Percentiles rank a stretch among this genome's conserved stretches.
Conservation (phyloP, 2,329 filamentous ascomycete species). For the Ilyonectria sp. region DNA sequence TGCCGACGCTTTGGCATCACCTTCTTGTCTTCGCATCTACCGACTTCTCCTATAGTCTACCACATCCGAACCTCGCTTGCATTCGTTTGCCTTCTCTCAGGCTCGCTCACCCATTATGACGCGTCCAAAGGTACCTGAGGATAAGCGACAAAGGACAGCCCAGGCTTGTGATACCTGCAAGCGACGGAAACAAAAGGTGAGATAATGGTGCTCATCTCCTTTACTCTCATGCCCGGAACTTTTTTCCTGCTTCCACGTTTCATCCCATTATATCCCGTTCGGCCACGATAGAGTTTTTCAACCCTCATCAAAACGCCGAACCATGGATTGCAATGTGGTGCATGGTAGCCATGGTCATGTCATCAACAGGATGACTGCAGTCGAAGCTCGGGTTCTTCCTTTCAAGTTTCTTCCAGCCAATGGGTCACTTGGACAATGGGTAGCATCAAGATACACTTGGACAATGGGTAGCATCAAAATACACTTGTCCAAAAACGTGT, state of each 20-base stretch:
- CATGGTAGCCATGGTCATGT: too few species aligned
- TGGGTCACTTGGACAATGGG: neutral
- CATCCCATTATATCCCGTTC: neutral
- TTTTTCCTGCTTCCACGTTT: neutral
- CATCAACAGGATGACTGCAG: too few species aligned
- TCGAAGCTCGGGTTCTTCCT: too few species aligned
- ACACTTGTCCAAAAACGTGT: neutral
- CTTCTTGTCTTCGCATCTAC: neutral
- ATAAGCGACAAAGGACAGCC: conserved; percentile 74
- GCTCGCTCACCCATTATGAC: conserved; percentile 57
- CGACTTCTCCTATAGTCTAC: neutral
- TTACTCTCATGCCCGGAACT: too few species aligned
- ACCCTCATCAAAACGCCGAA: too few species aligned
- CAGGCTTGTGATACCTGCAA: conserved; percentile 78
- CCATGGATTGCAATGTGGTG: too few species aligned
- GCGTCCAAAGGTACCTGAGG: conserved; percentile 68
- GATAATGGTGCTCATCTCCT: conserved; percentile 34
- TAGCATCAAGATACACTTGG: neutral
- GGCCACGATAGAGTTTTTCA: neutral
- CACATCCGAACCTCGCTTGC: neutral
- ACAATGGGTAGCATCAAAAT: too few species aligned
- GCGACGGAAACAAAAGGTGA: conserved; percentile 77
- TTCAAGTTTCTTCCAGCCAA: neutral
- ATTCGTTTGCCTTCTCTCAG: neutral
- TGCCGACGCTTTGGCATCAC: neutral